Evolutionary conservation across 805 yeast genomes (phyloP), one percentile per base, ranked within the genome.

Genomic region (Pichia manshurica): DNA sequence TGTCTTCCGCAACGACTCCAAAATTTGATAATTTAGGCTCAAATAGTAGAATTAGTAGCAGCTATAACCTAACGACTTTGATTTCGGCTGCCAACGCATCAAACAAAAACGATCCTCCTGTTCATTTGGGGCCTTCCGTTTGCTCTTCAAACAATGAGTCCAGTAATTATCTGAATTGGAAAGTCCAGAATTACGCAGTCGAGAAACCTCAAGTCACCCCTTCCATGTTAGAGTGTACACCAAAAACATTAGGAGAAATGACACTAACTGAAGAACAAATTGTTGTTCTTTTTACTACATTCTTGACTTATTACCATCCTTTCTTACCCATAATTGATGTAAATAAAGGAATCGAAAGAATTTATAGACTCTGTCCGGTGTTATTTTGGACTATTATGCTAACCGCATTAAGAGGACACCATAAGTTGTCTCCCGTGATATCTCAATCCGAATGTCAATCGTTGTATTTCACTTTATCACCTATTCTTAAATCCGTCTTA

Each of bases 371-470:
- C 16, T 88, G 96, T 49, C 96, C 97, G 0, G 83, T 91, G 3
- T 69, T 91, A 17, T 91, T 91, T 60, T 91, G 99, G 99, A 90
- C 91, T 0, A 82, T 91, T 15, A 82, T 90, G 79, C 78, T 88
- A 36, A 84, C 88, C 1, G 87, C 96, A 0, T 68, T 89, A 39
- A 75, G 99, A 50, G 72, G 96, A 48, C 73, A 72, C 50, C 69
- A 71, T 23, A 61, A 70, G 1, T 59, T 50, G 8, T 39, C 46
- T 4, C 46, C 60, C 17, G 41, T 61, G 5, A 46, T 55, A 17
- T 29, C 50, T n/a, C 55, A 56, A 39, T 57, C 57, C 22, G 56
- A 54, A 48, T 55, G 65, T 20, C 58, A 69, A 44, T 56, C 59
- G 23, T 63, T 84, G n/a, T 76, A 85, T 58, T 69, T 82, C 56